Conservation (phyloP, 2,329 filamentous ascomycete species). For the Drechmeria coniospora region DNA sequence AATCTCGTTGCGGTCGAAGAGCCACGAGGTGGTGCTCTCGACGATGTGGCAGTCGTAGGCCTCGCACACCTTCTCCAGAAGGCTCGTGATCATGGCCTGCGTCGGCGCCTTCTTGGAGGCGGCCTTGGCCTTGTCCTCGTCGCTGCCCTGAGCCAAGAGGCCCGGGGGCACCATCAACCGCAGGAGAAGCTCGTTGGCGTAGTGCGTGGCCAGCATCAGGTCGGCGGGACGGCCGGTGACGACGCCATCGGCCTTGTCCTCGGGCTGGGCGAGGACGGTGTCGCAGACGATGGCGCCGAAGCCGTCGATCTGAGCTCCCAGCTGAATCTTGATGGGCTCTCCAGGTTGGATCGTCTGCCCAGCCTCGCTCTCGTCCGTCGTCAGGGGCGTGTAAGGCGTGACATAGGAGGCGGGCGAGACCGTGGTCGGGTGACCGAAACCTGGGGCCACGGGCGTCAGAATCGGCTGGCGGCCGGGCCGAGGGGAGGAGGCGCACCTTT, state of each 20-base stretch:
- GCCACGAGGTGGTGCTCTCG: constrained; percentile 96
- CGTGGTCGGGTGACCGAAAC: constrained; percentile 86
- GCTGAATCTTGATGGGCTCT: constrained; percentile 91
- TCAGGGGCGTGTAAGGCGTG: constrained; percentile 90
- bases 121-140: constrained; percentile 92
- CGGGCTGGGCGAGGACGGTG: constrained; percentile 59
- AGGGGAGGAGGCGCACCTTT: constrained; percentile 50
- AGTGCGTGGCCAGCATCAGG: constrained; percentile 79
- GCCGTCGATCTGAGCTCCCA: constrained; percentile 97
- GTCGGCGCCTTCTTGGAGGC: constrained; percentile 66
- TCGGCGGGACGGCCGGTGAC: constrained; percentile 70
- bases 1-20: constrained; percentile 94
- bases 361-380: constrained; percentile 75
- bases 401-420: constrained; percentile 88
- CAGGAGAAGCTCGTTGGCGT: constrained; percentile 87
- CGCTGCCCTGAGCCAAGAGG: constrained; percentile 63
- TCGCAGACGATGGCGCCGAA: constrained; percentile 95
- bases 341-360: constrained; percentile 62
- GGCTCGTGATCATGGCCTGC: constrained; percentile 70
- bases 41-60: constrained; percentile 83
- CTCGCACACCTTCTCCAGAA: constrained; percentile 86
- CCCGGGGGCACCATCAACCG: constrained; percentile 87
- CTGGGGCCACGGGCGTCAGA: constrained; percentile 22
- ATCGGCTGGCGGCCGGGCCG: background rate
- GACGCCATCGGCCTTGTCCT: constrained; percentile 44